Base-by-base conservation (phyloP, 177 flowering plant species). In the Vitis hybrid region DNA sequence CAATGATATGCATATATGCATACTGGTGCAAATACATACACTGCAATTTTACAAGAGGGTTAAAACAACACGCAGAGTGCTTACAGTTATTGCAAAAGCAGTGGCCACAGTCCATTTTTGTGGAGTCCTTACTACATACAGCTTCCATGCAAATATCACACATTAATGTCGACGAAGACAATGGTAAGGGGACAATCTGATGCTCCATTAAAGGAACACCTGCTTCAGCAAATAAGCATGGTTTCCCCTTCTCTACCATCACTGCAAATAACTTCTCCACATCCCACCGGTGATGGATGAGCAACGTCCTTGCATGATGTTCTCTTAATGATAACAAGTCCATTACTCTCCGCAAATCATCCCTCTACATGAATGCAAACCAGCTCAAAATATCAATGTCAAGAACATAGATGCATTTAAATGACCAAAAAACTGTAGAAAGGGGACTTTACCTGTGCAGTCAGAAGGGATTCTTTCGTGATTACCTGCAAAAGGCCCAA, bases 21-120 rank as follows among this genome's bases (percentile, higher is more conserved):
- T 39, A 39, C 48, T 26, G 9, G 48, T 39, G 48, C 7, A 39
- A 39, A 26, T 26, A 26, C 29, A 26, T 26, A 26, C 29, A 26
- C 29, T 3, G 0, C 29, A 26, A 39, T 39, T 39, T 39, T 39
- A 39, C 1, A 39, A 39, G 48, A 39, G 29, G 29, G 48, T 39
- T 39, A 5, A 39, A 39, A 39, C 48, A 39, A 39, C 48, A 39
- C 11, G 48, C 60, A 65, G 51, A 60, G 56, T 58, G 33, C 93
- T 88, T 77, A 93, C 99, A 95, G 39, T 69, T 71, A 68, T 95
- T 88, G 87, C 99, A 95, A 78, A 87, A 95, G 80, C 84, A 85
- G 79, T 95, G 99, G 71, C 95, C 86, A 73, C 99, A 95, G 69
- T 93, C 99, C 99, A 95, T 91, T 76, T 72, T 80, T 1, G 97